Conservation (phyloP, 2,329 filamentous ascomycete genomes). For the Neophaeococcomyces aloes region DNA sequence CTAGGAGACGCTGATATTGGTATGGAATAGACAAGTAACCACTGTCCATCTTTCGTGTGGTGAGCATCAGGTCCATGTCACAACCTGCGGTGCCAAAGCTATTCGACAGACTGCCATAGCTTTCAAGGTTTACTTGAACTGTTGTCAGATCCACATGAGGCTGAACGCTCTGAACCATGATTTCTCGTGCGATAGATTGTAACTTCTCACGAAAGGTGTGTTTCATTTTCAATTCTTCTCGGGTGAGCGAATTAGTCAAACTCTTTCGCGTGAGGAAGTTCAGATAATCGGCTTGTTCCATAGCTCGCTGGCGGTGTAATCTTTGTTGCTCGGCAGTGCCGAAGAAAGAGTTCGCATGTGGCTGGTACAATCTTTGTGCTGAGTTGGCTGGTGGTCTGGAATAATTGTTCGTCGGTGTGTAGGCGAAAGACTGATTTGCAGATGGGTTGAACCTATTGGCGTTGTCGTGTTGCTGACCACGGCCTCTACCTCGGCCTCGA, state of each 20-base stretch:
- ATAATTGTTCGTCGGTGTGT: neutral
- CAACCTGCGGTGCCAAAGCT: conserved; percentile 82
- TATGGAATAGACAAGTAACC: conserved; percentile 33
- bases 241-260: conserved; percentile 12
- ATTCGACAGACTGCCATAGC: conserved; percentile 72
- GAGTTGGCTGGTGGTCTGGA: conserved; percentile 9
- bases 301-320: conserved; percentile 9
- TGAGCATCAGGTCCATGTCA: conserved; percentile 77
- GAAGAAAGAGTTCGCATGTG: conserved; percentile 9
- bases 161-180: conserved; percentile 37
- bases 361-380: conserved; percentile 11
- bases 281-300: conserved; percentile 21
- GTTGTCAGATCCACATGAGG: conserved; percentile 36
- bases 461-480: neutral
- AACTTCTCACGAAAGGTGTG: conserved; percentile 57
- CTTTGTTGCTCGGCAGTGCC: conserved; percentile 13
- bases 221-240: conserved; percentile 55
- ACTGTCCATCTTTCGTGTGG: conserved; percentile 45
- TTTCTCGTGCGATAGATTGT: conserved; percentile 51
- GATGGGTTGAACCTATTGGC: neutral
- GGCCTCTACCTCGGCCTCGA: conserved; percentile 7
- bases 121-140: conserved; percentile 58
- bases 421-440: neutral
- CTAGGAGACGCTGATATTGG: conserved; percentile 61
- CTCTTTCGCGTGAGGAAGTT: conserved; percentile 10